Base-by-base conservation (phyloP, 495 filamentous ascomycete species). In the Aspergillus incahuasiensis region DNA sequence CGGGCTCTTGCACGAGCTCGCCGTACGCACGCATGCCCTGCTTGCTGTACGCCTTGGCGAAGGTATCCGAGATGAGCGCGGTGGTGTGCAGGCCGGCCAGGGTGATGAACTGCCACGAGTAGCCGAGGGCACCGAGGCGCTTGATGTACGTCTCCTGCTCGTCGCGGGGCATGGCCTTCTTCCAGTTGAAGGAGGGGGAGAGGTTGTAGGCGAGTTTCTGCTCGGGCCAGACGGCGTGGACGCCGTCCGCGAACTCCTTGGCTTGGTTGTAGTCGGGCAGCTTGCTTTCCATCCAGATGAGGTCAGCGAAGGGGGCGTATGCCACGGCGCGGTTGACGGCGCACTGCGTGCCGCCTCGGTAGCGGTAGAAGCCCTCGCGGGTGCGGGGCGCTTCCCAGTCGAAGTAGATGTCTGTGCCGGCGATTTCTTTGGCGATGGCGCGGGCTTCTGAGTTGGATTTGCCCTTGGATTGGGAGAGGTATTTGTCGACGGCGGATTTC, bases 91-190 rank as follows among this genome's bases (percentile, higher is more conserved):
- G 80, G 56, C 94, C 95, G n/a, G 92, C 94, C 32, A 98, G 85
- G 28, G 95, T 98, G 79, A 98, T 97, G 83, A 98, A 98, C 73
- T 98, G 94, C 94, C 94, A 97, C 81, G 88, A 95, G 82, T 97
- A 98, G 45, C 94, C 94, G 28, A 98, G 84, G 40, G 74, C 70
- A 52, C 84, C 90, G 38, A 98, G 86, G 19, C 92, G 89, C 57
- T 85, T 75, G 77, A 98, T 97, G 76, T 97, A 98, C 19, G 95
- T 97, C 74, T 95, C 89, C 74, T 98, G 95, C 69, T 97, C 95
- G 43, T 85, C 78, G 59, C 86, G 82, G 24, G 89, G 79, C 95
- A 98, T 98, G 67, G 95, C 94, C 42, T 91, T 78, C 79, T 97
- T 97, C 94, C 94, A 98, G 83, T 97, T 97, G 86, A 98, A 98